These are phyloP conservation scores for Sporothrix euskadiensis DNA, from an alignment of 2,329 filamentous ascomycete species.

Conservation along the genomic window DNA sequence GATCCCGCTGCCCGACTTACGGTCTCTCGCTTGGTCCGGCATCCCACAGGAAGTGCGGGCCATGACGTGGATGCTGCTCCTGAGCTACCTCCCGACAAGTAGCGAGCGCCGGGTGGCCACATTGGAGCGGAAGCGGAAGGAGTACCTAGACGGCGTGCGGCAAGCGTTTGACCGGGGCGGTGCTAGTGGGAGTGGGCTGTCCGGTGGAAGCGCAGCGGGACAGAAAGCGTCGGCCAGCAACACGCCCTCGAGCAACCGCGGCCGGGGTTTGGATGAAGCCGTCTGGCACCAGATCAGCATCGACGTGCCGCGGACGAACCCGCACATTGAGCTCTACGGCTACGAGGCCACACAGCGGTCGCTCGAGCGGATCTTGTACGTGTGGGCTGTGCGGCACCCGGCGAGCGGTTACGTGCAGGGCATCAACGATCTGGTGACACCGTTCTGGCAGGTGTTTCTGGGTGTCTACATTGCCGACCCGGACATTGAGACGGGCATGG, in stretches of 20 bases:
- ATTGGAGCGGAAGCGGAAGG: conserved; percentile 89
- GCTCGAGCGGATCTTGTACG: conserved; percentile 89
- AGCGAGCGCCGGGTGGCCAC: conserved; percentile 88
- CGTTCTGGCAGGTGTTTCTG: conserved; percentile 97
- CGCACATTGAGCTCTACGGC: conserved; percentile 89
- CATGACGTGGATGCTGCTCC: conserved; percentile 97
- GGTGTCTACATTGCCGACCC: conserved; percentile 93
- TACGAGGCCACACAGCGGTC: conserved; percentile 96
- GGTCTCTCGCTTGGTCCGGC: conserved; percentile 88
- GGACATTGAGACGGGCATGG: conserved; percentile 92
- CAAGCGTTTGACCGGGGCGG: conserved; percentile 70
- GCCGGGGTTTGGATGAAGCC: conserved; percentile 74
- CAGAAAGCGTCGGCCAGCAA: conserved; percentile 8
- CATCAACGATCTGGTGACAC: conserved; percentile 96
- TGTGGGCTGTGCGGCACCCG: conserved; percentile 97
- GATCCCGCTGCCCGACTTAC: conserved; percentile 79
- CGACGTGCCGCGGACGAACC: conserved; percentile 93
- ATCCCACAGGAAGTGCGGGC: conserved; percentile 92
- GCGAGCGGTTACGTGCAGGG: conserved; percentile 98
- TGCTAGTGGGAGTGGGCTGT: conserved; percentile 30
- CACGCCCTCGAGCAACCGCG: conserved; percentile 30
- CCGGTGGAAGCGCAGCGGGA: neutral
- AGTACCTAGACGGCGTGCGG: conserved; percentile 89
- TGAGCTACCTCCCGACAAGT: conserved; percentile 95
- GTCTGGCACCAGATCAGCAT: conserved; percentile 99